phyloP scores from a whole-genome alignment of 2,329 filamentous ascomycete species.

The Aspergillus clavatus region DNA sequence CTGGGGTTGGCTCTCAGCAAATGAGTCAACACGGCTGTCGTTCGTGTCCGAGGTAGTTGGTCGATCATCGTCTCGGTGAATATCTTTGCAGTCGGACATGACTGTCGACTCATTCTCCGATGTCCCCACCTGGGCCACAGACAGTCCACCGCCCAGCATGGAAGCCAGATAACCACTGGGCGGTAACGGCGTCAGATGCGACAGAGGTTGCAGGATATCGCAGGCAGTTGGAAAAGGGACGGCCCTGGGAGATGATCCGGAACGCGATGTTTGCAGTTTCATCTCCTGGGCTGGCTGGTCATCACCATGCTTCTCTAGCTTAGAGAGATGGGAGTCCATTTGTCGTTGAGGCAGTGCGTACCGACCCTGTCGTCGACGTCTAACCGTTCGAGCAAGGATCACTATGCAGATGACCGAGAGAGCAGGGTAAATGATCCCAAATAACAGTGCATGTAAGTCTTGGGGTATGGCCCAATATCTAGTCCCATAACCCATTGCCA shows the following conservation, averaged over 20 bases:
- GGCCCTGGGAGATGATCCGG: slow-evolving; percentile 2
- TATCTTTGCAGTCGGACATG: not conserved
- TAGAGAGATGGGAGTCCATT: slow-evolving; percentile 16
- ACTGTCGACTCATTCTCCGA: slow-evolving; percentile 2
- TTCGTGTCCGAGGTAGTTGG: slow-evolving; percentile 6
- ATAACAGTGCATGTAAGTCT: slow-evolving; percentile 8
- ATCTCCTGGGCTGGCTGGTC: slow-evolving; percentile 11
- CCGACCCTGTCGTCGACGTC: slow-evolving; percentile 12
- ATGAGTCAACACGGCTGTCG: slow-evolving; percentile 3
- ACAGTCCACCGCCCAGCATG: slow-evolving; percentile 12
- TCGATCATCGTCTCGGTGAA: not conserved
- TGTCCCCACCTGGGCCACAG: slow-evolving; percentile 6
- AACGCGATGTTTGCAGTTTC: slow-evolving; percentile 7
- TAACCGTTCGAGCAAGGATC: slow-evolving; percentile 16
- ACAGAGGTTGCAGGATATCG: slow-evolving; percentile 23
- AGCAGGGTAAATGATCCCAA: slow-evolving; percentile 15
- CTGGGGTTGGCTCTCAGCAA: slow-evolving; percentile 1
- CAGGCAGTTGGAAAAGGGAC: slow-evolving; percentile 19
- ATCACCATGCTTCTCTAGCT: slow-evolving; percentile 15
- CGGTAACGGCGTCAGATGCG: slow-evolving; percentile 17
- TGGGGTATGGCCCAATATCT: slow-evolving; percentile 5
- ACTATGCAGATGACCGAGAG: slow-evolving; percentile 15
- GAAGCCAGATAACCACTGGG: slow-evolving; percentile 23
- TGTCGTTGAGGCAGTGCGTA: slow-evolving; percentile 10
- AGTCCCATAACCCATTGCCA: slow-evolving; percentile 15